Conservation (phyloP, 2,329 filamentous ascomycete genomes). For the Neofusicoccum sp. region DNA sequence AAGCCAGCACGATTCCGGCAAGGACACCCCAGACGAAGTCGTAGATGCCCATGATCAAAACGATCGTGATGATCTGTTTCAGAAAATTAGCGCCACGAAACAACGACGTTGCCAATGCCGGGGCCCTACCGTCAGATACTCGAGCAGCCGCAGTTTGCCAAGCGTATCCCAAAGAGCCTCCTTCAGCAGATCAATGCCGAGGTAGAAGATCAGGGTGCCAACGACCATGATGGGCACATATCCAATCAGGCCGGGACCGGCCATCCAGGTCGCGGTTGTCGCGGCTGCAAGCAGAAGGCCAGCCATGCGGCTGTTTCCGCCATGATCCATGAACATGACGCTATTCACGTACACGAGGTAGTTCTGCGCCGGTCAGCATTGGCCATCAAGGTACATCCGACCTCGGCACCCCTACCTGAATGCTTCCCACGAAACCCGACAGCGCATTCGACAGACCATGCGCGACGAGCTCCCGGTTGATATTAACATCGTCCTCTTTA, state of each 20-base stretch:
- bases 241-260: conserved; percentile 84
- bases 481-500: conserved; percentile 86
- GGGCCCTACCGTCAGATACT: conserved; percentile 74
- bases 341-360: conserved; percentile 98
- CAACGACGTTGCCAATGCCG: background rate
- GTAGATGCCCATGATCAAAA: conserved; percentile 92
- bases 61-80: conserved; percentile 73
- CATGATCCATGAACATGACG: conserved; percentile 91
- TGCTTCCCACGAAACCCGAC: conserved; percentile 82
- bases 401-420: conserved; percentile 53
- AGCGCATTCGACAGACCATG: conserved; percentile 92
- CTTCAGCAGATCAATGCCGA: conserved; percentile 86
- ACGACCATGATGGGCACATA: conserved; percentile 98
- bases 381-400: background rate
- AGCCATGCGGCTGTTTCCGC: conserved; percentile 81
- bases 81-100: conserved; percentile 3
- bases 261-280: conserved; percentile 77
- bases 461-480: conserved; percentile 87
- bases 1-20: conserved; percentile 86
- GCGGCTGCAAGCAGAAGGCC: conserved; percentile 79
- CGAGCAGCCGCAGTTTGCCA: conserved; percentile 79
- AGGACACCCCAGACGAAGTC: conserved; percentile 96
- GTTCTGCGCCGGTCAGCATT: conserved; percentile 58
- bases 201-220: conserved; percentile 87
- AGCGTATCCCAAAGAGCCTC: conserved; percentile 88